Conservation (phyloP, 1,284 basidiomycete genomes). For the Trametes sp. region DNA sequence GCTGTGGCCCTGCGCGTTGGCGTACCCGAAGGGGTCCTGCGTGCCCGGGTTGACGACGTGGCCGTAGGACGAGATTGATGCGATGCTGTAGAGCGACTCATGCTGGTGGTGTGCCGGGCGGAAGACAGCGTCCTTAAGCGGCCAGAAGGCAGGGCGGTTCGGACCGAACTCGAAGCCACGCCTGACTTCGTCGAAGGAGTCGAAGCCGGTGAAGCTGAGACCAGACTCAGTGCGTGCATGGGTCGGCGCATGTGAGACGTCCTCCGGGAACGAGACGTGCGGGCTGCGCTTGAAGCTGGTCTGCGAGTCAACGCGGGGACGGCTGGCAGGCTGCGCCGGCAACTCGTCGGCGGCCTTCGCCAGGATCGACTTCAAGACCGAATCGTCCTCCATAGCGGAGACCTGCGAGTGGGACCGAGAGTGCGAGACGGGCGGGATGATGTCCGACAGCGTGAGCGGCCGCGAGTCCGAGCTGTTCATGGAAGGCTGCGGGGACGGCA, state of each 20-base stretch:
- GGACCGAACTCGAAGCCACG: slow-evolving; percentile 75
- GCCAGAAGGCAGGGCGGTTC: slow-evolving; percentile 71
- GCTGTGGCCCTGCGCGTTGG: slow-evolving; percentile 47
- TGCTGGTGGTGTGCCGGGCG: slow-evolving; percentile 52
- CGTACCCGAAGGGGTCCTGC: slow-evolving; percentile 79
- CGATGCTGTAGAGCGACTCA: slow-evolving; percentile 78
- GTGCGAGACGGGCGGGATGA: slow-evolving; percentile 70
- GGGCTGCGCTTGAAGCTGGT: slow-evolving; percentile 48
- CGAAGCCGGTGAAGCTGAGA: slow-evolving; percentile 72
- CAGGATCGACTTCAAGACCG: slow-evolving; percentile 66
- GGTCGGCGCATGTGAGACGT: slow-evolving; percentile 24
- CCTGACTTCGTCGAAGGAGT: slow-evolving; percentile 76
- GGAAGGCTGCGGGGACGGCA: slow-evolving; percentile 43
- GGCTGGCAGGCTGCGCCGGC: slow-evolving; percentile 33
- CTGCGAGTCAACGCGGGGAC: slow-evolving; percentile 53
- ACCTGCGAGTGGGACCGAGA: slow-evolving; percentile 50
- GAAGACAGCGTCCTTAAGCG: slow-evolving; percentile 50
- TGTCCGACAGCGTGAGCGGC: slow-evolving; percentile 70
- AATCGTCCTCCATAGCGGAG: slow-evolving; percentile 55
- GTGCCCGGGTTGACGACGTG: slow-evolving; percentile 68
- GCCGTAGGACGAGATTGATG: slow-evolving; percentile 85
- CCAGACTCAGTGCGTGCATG: slow-evolving; percentile 61
- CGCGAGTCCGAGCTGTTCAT: slow-evolving; percentile 35
- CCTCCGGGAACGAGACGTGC: slow-evolving; percentile 34
- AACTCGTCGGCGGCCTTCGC: slow-evolving; percentile 50